These are phyloP conservation scores for Sugiyamaella qingdaonensis DNA, from an alignment of 805 yeast genomes.

Conservation along the genomic window DNA sequence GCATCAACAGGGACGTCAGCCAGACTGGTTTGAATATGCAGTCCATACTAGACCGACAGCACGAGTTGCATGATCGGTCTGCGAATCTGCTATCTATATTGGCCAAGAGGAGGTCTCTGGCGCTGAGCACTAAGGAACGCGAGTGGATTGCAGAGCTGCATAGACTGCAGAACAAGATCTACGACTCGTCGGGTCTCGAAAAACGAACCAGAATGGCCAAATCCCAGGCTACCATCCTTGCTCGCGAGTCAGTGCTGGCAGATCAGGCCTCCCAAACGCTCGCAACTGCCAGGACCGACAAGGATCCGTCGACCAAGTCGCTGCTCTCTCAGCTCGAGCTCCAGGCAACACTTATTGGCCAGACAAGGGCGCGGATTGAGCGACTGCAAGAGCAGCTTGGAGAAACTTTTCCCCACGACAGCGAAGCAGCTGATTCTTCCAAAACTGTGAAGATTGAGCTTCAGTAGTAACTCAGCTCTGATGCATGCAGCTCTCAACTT, in stretches of 20 bases:
- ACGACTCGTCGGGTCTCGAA: constrained; percentile 24
- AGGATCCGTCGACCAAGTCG: not conserved
- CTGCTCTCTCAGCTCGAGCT: not conserved
- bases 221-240: not conserved
- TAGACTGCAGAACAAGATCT: constrained; percentile 31
- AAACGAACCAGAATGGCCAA: constrained; percentile 9
- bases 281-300: no score
- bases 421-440: not conserved
- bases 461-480: no score
- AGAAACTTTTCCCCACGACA: not conserved
- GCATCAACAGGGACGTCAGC: constrained; percentile 11
- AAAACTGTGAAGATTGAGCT: no score
- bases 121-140: constrained; percentile 40
- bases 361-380: not conserved
- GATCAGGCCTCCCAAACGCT: not conserved
- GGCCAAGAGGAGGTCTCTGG: constrained; percentile 27
- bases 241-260: not conserved
- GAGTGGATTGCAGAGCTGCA: constrained; percentile 45
- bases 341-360: not conserved
- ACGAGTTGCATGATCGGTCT: constrained; percentile 32
- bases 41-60: constrained; percentile 33
- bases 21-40: constrained; percentile 17
- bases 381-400: no score
- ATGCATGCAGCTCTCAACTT: no score
- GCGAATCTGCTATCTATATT: constrained; percentile 30